These are phyloP conservation scores for Favolaschia claudopus DNA, from an alignment of 768 basidiomycete species.

Conservation along the genomic window DNA sequence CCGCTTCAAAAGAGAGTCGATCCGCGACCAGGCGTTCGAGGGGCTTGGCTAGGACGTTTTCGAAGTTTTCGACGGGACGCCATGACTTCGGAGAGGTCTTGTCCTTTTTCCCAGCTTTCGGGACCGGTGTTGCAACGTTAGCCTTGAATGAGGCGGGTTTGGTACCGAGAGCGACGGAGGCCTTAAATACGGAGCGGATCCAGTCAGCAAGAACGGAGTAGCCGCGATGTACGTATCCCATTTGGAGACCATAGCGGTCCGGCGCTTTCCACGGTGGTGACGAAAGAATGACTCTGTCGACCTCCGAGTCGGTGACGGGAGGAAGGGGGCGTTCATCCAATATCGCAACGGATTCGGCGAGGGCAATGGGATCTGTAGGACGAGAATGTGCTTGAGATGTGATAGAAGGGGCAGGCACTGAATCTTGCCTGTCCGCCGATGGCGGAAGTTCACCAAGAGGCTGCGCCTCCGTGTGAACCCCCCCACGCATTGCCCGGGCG, in stretches of 20 bases:
- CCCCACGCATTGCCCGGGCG: constrained; percentile 1
- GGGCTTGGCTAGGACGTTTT: too few species aligned
- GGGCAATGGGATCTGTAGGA: not conserved
- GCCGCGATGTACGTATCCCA: not conserved
- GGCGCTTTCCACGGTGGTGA: not conserved
- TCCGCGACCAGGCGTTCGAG: too few species aligned
- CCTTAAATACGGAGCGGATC: not conserved
- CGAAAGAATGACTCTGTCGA: not conserved
- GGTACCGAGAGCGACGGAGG: not conserved
- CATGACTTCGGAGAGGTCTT: too few species aligned
- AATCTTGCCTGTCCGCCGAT: constrained; percentile 5
- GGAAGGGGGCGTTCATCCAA: not conserved
- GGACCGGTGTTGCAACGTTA: too few species aligned
- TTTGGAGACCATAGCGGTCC: not conserved
- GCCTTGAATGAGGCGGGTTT: too few species aligned
- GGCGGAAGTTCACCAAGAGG: constrained; percentile 3
- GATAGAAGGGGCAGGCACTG: not conserved
- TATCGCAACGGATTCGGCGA: not conserved
- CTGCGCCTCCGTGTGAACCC: not conserved
- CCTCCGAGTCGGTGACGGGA: not conserved
- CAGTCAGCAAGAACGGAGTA: not conserved
- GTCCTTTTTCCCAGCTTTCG: too few species aligned
- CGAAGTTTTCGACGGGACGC: too few species aligned
- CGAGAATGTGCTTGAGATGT: constrained; percentile 1
- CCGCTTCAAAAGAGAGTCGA: too few species aligned